phyloP scores from a whole-genome alignment of 352 stramenopile genomes.

The Pythium phragmiticola region DNA sequence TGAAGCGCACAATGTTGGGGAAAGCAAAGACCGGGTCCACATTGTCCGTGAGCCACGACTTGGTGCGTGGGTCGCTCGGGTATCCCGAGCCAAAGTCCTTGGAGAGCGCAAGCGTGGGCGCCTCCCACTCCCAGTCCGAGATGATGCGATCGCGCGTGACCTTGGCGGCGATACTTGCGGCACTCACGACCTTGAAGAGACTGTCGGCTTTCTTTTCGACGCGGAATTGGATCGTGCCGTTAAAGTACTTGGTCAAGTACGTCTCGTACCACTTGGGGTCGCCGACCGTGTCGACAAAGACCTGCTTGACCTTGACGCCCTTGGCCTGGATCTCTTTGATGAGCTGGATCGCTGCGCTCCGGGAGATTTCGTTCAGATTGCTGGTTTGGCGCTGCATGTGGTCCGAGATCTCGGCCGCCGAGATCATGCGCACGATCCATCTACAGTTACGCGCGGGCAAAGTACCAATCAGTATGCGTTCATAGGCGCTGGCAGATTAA shows the following conservation, averaged over 20 bases:
- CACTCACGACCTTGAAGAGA: constrained; percentile 94
- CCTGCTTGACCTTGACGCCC: constrained; percentile 83
- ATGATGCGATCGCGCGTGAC: constrained; percentile 90
- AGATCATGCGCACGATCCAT: constrained; percentile 90
- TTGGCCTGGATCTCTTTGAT: constrained; percentile 88
- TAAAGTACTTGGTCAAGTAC: constrained; percentile 91
- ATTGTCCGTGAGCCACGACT: constrained; percentile 84
- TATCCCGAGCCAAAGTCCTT: constrained; percentile 90
- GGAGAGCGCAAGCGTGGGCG: constrained; percentile 51
- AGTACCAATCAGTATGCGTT: no score
- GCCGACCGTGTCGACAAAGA: constrained; percentile 95
- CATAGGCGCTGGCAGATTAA: background rate
- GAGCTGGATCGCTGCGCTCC: constrained; percentile 92
- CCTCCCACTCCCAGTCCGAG: constrained; percentile 88
- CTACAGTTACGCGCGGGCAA: constrained; percentile 30
- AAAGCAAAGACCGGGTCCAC: constrained; percentile 86
- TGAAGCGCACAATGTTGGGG: constrained; percentile 81
- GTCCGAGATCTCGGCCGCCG: constrained; percentile 92
- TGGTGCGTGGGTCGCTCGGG: constrained; percentile 90
- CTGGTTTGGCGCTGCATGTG: constrained; percentile 92
- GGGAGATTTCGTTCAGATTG: constrained; percentile 94
- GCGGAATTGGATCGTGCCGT: constrained; percentile 89
- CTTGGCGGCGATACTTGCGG: constrained; percentile 93
- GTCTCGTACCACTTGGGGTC: constrained; percentile 89
- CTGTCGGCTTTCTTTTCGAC: constrained; percentile 97